Base-by-base conservation (phyloP, 305 asterid genomes). In the Striga hermonthica region DNA sequence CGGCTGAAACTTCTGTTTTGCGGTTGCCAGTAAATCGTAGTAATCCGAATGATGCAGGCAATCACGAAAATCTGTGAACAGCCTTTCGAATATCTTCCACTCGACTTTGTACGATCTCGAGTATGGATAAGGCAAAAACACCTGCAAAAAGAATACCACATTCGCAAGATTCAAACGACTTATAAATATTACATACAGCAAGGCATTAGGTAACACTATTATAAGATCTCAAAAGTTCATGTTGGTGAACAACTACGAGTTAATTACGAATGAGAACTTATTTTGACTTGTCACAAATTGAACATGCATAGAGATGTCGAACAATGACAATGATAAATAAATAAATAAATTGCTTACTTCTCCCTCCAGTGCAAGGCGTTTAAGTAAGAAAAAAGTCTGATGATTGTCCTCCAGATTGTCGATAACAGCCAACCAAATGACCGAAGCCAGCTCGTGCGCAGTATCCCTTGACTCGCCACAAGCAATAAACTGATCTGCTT, bases 401-500 rank as follows among this genome's bases (percentile, higher is more conserved):
- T 76, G 78, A 69, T 72, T 88, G 69, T 85, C 89, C 76, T 88
- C 90, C 78, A 83, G 73, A 74, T 83, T 83, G 77, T 88, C 91
- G 16, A 88, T 65, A 62, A 82, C 87, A 54, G 93, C 90, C 79
- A 74, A 65, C 96, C 96, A 85, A 76, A 88, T 85, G 65, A 69
- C 69, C 4, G 91, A 83, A 65, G 86, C 86, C 1, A 88, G 86
- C 67, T 82, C 93, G 37, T 82, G 81, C 3, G 95, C 89, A 68
- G 68, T 80, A 74, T 82, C 93, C 65, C 76, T 80, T 50, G 93
- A 88, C 75, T 78, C 74, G 37, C 87, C 95, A 65, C 87, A 85
- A 47, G 95, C 86, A 73, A 85, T 82, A 74, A 88, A 88, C 74
- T 88, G 93, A 70, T 88, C 93, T 88, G 91, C 64, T 50, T 12